Evolutionary conservation across 2,329 filamentous ascomycete species (phyloP).

Genomic region (Monilinia aucupariae): DNA sequence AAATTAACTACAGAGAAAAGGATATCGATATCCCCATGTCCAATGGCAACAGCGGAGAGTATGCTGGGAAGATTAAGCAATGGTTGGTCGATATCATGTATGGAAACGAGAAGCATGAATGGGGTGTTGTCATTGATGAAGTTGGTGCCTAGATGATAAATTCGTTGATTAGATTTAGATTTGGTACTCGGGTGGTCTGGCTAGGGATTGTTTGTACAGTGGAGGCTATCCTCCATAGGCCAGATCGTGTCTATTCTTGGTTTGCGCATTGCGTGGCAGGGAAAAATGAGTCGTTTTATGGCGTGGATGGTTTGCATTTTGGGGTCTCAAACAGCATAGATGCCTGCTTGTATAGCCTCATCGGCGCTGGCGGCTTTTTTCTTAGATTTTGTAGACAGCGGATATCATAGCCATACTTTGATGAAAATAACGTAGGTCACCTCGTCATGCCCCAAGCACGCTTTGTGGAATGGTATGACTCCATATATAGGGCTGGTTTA

Average conservation of each 20-base stretch:
- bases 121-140: constrained; percentile 64
- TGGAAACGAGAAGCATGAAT: constrained; percentile 49
- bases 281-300: background rate
- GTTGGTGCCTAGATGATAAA: constrained; percentile 24
- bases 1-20: constrained; percentile 61
- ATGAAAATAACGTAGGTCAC: background rate
- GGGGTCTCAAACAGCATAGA: background rate
- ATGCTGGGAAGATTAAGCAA: constrained; percentile 58
- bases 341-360: background rate
- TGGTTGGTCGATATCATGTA: constrained; percentile 72
- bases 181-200: background rate
- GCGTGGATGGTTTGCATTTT: background rate
- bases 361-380: constrained; percentile 1
- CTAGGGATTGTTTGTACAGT: background rate
- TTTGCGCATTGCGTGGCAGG: background rate
- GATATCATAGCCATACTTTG: background rate
- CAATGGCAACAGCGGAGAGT: constrained; percentile 46
- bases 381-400: background rate
- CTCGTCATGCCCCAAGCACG: background rate
- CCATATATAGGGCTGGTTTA: background rate
- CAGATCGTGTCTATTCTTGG: background rate
- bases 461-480: background rate
- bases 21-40: constrained; percentile 59
- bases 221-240: background rate
- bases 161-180: background rate